These are phyloP conservation scores for Sporisorium sorghi DNA, from an alignment of 1,284 basidiomycete species.

Conservation along the genomic window DNA sequence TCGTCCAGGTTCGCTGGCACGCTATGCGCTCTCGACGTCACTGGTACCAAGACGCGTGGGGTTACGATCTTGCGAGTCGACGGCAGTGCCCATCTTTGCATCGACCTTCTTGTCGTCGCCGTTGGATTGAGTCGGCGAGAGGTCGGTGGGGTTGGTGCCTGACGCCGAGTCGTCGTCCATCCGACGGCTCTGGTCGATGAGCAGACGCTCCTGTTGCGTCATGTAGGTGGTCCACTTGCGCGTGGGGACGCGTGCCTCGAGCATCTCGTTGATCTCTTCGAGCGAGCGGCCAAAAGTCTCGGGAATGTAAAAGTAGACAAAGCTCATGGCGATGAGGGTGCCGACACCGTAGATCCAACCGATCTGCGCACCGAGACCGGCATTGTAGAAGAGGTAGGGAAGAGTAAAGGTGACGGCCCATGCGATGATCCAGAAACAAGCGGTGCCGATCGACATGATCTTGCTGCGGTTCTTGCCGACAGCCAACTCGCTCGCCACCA, in stretches of 20 bases:
- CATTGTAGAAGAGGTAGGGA: slow-evolving; percentile 64
- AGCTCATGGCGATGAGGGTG: slow-evolving; percentile 69
- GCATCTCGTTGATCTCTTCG: slow-evolving; percentile 66
- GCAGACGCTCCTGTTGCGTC: slow-evolving; percentile 41
- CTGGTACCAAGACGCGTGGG: slow-evolving; percentile 31
- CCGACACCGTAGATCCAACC: slow-evolving; percentile 70
- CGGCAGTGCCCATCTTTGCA: slow-evolving; percentile 9
- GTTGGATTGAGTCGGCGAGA: slow-evolving; percentile 24
- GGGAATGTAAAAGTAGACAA: slow-evolving; percentile 72
- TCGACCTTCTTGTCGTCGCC: slow-evolving; percentile 39
- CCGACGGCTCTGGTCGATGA: slow-evolving; percentile 40
- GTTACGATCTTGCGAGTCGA: slow-evolving; percentile 16
- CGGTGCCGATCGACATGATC: slow-evolving; percentile 71
- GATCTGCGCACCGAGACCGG: slow-evolving; percentile 70
- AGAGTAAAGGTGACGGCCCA: slow-evolving; percentile 70
- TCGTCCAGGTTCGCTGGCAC: no score
- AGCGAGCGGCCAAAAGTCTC: slow-evolving; percentile 59
- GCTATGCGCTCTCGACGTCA: slow-evolving; percentile 30
- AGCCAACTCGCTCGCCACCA: slow-evolving; percentile 69
- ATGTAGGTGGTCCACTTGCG: slow-evolving; percentile 55
- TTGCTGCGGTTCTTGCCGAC: slow-evolving; percentile 71
- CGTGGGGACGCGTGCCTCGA: slow-evolving; percentile 54
- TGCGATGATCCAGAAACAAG: slow-evolving; percentile 71
- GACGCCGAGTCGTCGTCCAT: slow-evolving; percentile 25
- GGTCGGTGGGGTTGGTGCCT: slow-evolving; percentile 28